Evolutionary conservation across 2,329 filamentous ascomycete species (phyloP).

Genomic region (Ceratocystis variospora): DNA sequence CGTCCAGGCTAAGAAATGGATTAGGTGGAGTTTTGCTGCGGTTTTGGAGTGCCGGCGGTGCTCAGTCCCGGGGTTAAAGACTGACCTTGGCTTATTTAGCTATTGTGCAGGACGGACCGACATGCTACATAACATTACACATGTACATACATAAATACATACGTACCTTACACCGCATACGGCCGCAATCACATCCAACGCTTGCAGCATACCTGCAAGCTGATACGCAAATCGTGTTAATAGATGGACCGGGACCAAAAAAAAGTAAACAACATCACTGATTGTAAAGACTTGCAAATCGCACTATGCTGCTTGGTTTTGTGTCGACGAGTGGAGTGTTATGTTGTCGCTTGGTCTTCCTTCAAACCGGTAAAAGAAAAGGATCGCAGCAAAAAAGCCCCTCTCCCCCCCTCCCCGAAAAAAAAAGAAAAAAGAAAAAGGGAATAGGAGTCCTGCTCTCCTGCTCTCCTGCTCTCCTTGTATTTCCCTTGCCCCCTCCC

Average conservation of each 20-base stretch:
- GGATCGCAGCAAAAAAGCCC: neutral
- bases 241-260: neutral
- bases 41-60: neutral
- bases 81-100: neutral
- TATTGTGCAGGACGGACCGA: neutral
- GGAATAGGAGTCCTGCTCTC: neutral
- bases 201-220: neutral
- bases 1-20: neutral
- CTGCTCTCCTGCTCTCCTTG: neutral
- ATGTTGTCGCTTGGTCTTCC: neutral
- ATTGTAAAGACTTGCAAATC: neutral
- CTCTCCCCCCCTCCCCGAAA: neutral
- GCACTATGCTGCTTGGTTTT: neutral
- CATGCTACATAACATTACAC: neutral
- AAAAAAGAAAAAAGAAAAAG: too few relatives aligned
- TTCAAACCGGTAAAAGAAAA: neutral
- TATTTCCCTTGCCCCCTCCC: neutral
- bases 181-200: neutral
- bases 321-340: neutral
- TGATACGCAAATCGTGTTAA: neutral
- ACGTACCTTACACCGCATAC: neutral
- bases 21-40: neutral
- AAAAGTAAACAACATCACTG: neutral
- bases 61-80: neutral
- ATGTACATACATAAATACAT: slow-evolving; percentile 3